Evolutionary conservation across 1,284 basidiomycete species (phyloP), one percentile per base, ranked within the genome.

Genomic region (Rhodotorula sp.): DNA sequence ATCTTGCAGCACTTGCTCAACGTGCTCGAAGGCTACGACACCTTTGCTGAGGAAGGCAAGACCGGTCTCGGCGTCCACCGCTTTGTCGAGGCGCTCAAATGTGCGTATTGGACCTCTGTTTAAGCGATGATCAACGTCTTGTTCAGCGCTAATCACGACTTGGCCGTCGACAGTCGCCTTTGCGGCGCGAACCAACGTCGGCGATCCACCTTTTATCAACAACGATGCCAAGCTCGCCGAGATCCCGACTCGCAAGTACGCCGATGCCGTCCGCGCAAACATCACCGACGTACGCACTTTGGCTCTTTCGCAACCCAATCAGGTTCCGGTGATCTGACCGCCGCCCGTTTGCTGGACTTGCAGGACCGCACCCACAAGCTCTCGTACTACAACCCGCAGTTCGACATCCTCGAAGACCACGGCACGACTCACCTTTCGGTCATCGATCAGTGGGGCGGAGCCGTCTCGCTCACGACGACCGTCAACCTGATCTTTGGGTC

Each of bases 401-500:
- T 88, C 77, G 92, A 93, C 76, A 82, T 91, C 31, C 85, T 75
- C 39, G 84, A 84, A 10, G 92, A 96, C 81, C 91, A 94, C 82
- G 94, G 95, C 52, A 97, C 94, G 2, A 93, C 91, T 68, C 93
- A 96, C 79, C 85, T 89, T 6, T 91, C 90, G 21, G 86, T 90
- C 18, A 84, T 94, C 3, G 94, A 97, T 82, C 85, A 86, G 77
- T 85, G 90, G 79, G 92, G 92, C 49, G 93, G 93, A 85, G 92
- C 90, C 0, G 91, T 93, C 5, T 82, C 91, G 31, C 80, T 97
- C 39, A 97, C 94, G 2, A 89, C 90, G 39, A 95, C 94, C 0
- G 88, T 97, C 64, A 97, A 97, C 81, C 79, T 94, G 26, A 83
- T 85, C 47, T 97, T 96, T 82, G 93, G 93, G n/a, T 92, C 90